These are phyloP conservation scores for Macrotyloma uniflorum DNA, from an alignment of 306 rosid species.

Conservation along the genomic window DNA sequence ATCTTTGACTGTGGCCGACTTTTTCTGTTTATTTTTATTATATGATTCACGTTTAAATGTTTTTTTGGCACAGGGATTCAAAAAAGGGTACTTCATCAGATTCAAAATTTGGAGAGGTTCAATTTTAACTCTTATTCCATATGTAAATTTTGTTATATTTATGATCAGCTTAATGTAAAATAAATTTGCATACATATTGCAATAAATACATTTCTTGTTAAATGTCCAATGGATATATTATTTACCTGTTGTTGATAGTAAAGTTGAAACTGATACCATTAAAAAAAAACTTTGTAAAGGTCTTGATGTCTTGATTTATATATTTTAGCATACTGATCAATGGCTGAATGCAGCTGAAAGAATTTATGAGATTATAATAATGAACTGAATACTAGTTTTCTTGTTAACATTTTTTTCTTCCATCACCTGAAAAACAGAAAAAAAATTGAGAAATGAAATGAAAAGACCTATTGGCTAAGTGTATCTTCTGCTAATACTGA, in stretches of 20 bases:
- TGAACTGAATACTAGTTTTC: slow-evolving; percentile 11
- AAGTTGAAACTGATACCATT: not conserved
- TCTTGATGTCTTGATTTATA: slow-evolving; percentile 1
- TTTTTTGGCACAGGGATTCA: slow-evolving; percentile 77
- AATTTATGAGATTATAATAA: slow-evolving; percentile 1
- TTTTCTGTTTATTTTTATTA: slow-evolving; percentile 15
- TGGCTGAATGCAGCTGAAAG: slow-evolving; percentile 24
- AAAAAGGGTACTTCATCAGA: slow-evolving; percentile 69
- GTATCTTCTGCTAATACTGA: slow-evolving; percentile 29
- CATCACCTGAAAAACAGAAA: not conserved
- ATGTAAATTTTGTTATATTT: not conserved
- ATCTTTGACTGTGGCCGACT: slow-evolving; percentile 28
- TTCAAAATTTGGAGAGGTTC: slow-evolving; percentile 95
- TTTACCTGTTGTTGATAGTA: slow-evolving; percentile 11
- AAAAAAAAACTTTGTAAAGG: not conserved
- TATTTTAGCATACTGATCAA: slow-evolving; percentile 15
- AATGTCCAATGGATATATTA: slow-evolving; percentile 20
- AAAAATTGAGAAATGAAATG: slow-evolving; percentile 9
- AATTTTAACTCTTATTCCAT: slow-evolving; percentile 38
- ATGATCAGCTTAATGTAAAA: not conserved
- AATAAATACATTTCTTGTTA: slow-evolving; percentile 10
- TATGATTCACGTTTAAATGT: slow-evolving; percentile 38
- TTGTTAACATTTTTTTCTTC: not conserved
- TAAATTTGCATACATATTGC: slow-evolving; percentile 13
- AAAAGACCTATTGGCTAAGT: slow-evolving; percentile 23